Percentiles rank a stretch among this genome's conserved stretches.
Evolutionary conservation across 495 filamentous ascomycete species (phyloP).

Genomic region (Penicillium taxi): DNA sequence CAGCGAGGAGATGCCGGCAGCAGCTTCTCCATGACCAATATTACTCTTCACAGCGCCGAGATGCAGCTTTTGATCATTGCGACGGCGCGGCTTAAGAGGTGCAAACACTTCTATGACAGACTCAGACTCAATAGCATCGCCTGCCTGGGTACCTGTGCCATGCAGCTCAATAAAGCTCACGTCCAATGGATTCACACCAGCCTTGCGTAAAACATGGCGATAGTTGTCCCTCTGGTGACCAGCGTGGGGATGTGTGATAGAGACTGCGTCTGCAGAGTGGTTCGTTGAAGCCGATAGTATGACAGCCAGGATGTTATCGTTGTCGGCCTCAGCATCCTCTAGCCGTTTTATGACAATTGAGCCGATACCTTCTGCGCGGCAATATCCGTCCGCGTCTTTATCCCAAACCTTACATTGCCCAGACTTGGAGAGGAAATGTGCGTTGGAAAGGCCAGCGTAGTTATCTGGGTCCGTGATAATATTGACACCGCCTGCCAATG

Average conservation of each 20-base stretch:
- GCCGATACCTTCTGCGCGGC: constrained; percentile 46
- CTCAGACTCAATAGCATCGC: constrained; percentile 25
- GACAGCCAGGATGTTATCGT: constrained; percentile 33
- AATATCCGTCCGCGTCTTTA: constrained; percentile 63
- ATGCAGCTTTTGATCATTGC: constrained; percentile 3
- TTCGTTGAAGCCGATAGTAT: constrained; percentile 33
- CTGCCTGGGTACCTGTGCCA: constrained; percentile 39
- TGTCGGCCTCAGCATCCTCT: constrained; percentile 38
- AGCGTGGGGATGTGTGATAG: constrained; percentile 44
- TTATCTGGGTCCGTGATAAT: constrained; percentile 59
- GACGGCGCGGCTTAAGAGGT: background rate
- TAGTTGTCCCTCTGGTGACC: constrained; percentile 40
- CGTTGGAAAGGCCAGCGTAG: constrained; percentile 59
- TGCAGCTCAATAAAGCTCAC: constrained; percentile 47
- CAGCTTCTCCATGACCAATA: constrained; percentile 30
- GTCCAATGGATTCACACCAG: constrained; percentile 41
- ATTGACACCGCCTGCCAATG: constrained; percentile 65
- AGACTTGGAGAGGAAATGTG: constrained; percentile 56
- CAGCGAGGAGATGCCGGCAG: constrained; percentile 19
- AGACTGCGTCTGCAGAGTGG: constrained; percentile 38
- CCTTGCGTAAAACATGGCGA: constrained; percentile 34
- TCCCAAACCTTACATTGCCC: constrained; percentile 60
- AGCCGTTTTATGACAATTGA: constrained; percentile 38
- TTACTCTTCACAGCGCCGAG: constrained; percentile 29
- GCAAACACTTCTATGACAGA: constrained; percentile 29